Base-by-base conservation (phyloP, 2,329 filamentous ascomycete genomes). In the Aspergillus viridinutans region DNA sequence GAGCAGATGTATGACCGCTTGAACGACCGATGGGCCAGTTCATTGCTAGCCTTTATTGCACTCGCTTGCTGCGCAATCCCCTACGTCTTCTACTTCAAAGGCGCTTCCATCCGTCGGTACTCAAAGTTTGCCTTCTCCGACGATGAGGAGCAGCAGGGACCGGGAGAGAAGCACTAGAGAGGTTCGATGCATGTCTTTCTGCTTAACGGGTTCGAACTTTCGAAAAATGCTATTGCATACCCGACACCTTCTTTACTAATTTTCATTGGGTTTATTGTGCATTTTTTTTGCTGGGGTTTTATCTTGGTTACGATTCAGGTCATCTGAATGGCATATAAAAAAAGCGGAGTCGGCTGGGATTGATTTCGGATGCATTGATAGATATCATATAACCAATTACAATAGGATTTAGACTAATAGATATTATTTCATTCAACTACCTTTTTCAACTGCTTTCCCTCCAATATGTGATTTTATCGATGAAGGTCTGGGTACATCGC, bases 11-110 rank as follows among this genome's bases (percentile, higher is more conserved):
- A 90, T 73, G 72, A 81, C 50, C 81, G 85, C 2, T 79, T 93
- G 14, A 85, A 85, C 8, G 81, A 91, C 72, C 85, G 90, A 70
- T 93, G 90, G 90, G 90, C 90, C 0, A 85, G 84, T 51, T 81
- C 82, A 0, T 79, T 94, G 9, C 76, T 94, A 8, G 90, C 83
- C 0, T 92, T 92, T 64, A 80, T 95, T 63, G 84, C 82, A 17
- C 76, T 95, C 5, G 87, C 84, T 0, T 95, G 90, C 76, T 95
- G 90, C 71, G 84, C 80, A 0, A 95, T 95, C 63, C 91, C 91
- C 0, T 96, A 87, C 70, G 72, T 90, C 26, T 96, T 96, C 75
- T 96, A 88, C 80, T 85, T 79, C 67, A 90, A 84, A 64, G 91
- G 91, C 3, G 89, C 85, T 17, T 71, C 72, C 4, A 95, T 96